These are phyloP conservation scores for Chimonanthus salicifolius DNA, from an alignment of 164 flowering plant genomes.

Conservation along the genomic window DNA sequence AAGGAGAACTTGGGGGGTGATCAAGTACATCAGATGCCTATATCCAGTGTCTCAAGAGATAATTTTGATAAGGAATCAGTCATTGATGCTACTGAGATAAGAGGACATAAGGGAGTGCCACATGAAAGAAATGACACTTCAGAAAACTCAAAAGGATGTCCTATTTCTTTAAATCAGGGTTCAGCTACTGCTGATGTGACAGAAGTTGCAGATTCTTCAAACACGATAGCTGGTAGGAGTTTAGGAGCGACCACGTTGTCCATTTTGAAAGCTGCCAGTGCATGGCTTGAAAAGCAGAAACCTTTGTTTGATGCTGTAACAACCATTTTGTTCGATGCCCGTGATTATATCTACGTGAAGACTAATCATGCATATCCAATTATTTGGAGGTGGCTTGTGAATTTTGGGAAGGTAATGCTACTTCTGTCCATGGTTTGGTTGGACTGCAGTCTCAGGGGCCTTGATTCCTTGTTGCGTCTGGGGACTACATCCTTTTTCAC, in stretches of 20 bases:
- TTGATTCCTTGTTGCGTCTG: conserved; percentile 69
- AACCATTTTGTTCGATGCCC: conserved; percentile 21
- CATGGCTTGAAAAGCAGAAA: conserved; percentile 51
- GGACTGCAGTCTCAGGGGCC: conserved; percentile 77
- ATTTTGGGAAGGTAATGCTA: conserved; percentile 60
- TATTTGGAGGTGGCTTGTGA: conserved; percentile 52
- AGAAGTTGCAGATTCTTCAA: conserved; percentile 23
- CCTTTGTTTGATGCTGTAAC: conserved; percentile 37
- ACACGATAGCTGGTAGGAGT: conserved; percentile 23
- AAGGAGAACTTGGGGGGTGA: conserved; percentile 31
- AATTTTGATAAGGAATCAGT: conserved; percentile 15
- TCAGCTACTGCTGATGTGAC: conserved; percentile 18
- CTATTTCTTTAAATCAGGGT: conserved; percentile 20
- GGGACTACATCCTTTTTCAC: conserved; percentile 85
- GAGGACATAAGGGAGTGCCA: conserved; percentile 21
- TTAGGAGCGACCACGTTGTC: conserved; percentile 33
- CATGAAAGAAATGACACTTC: conserved; percentile 11
- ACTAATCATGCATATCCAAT: conserved; percentile 51
- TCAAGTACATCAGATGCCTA: conserved; percentile 18
- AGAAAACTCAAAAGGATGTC: conserved; percentile 9
- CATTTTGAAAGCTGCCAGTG: conserved; percentile 29
- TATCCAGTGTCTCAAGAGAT: conserved; percentile 18
- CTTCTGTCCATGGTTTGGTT: conserved; percentile 74
- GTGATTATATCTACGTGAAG: conserved; percentile 40
- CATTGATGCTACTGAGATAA: conserved; percentile 18